A percentile compares a stretch with the other conserved stretches of the same genome.
These are phyloP conservation scores for Colletotrichum sp. DNA, from an alignment of 2,329 filamentous ascomycete genomes.

Conservation along the genomic window DNA sequence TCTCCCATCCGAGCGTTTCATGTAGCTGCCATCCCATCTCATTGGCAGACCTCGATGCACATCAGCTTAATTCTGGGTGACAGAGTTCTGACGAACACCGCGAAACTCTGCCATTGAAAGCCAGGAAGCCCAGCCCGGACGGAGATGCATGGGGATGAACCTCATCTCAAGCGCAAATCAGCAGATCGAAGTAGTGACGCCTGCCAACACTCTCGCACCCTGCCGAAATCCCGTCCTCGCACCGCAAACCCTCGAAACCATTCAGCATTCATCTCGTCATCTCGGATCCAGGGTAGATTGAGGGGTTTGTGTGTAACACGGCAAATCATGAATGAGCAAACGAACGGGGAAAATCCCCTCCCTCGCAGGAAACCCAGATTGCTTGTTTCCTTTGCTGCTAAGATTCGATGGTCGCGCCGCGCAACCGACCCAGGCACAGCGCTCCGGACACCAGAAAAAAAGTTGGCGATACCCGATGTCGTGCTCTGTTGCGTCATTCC, in stretches of 20 bases:
- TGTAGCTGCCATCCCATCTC: neutral
- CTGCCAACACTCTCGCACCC: neutral
- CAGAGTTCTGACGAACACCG: slow-evolving; percentile 1
- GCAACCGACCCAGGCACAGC: neutral
- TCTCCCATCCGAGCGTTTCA: neutral
- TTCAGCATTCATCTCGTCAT: slow-evolving; percentile 4
- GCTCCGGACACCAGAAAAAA: neutral
- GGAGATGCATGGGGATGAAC: no score
- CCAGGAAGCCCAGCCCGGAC: no score
- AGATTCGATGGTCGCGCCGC: neutral
- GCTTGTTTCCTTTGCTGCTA: neutral
- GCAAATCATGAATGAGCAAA: neutral
- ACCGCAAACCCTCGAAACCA: neutral
- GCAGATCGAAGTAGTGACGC: neutral
- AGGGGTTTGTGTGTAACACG: neutral
- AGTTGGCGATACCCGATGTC: slow-evolving; percentile 17
- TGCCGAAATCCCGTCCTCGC: neutral
- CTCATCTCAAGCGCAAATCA: no score
- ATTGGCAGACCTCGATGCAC: neutral
- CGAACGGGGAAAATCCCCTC: neutral
- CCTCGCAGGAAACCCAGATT: neutral
- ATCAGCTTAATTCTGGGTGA: neutral
- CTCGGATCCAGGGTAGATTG: neutral
- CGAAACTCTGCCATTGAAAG: neutral
- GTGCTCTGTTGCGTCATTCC: slow-evolving; percentile 21